phyloP scores from a whole-genome alignment of 2,329 filamentous ascomycete species.

The Alternaria sp. region DNA sequence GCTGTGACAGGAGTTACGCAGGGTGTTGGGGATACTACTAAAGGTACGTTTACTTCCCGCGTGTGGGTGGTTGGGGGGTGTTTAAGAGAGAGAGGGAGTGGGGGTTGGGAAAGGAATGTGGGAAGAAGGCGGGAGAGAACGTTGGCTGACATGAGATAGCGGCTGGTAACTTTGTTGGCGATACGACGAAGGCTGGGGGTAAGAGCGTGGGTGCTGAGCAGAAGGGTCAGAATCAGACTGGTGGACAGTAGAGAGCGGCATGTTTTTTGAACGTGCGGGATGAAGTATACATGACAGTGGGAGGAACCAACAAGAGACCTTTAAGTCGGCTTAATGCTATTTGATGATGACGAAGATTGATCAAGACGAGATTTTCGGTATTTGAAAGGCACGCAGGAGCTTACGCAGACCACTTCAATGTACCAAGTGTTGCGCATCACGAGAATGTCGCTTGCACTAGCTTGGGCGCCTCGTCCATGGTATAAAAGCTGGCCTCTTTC shows the following conservation, averaged over 20 bases:
- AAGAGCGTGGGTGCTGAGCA: constrained; percentile 30
- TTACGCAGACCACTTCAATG: too few species aligned
- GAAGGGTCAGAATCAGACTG: constrained; percentile 1
- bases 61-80: too few species aligned
- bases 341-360: neutral
- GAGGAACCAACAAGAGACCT: too few species aligned
- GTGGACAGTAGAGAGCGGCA: neutral
- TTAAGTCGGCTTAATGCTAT: rapidly evolving
- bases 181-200: constrained; percentile 39
- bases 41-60: constrained; percentile 24
- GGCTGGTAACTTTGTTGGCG: constrained; percentile 39
- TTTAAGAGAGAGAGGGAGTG: too few species aligned
- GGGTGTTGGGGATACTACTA: constrained; percentile 48
- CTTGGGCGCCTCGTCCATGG: rapidly evolving
- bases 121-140: neutral
- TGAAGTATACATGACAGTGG: too few species aligned
- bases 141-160: constrained; percentile 27
- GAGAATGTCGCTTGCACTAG: too few species aligned
- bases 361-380: rapidly evolving
- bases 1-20: constrained; percentile 46
- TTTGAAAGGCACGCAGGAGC: too few species aligned
- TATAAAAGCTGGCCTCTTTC: too few species aligned
- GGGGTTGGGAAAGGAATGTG: neutral
- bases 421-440: too few species aligned
- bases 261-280: too few species aligned